Base-by-base conservation (phyloP, 2,329 filamentous ascomycete species). In the Paecilomyces fulvus region DNA sequence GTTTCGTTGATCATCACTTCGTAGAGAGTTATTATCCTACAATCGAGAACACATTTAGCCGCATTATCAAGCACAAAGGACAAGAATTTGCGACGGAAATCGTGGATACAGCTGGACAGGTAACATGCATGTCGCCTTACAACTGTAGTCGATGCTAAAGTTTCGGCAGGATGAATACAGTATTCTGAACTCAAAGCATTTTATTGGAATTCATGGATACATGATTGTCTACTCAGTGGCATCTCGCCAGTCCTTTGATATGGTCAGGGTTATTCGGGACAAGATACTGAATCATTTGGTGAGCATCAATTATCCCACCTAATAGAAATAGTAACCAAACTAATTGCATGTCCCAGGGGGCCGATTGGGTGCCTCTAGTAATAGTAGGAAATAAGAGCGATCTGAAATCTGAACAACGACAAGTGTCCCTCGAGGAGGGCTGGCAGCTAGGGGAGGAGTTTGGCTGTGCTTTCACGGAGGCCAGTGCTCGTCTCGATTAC, bases 11-110 rank as follows among this genome's bases (percentile, higher is more conserved):
- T 72, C 91, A 91, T 60, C 92, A 96, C 77, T 99, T 99, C 71
- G 92, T 99, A 69, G 94, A 99, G 75, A 95, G 89, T 74, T 99
- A 99, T 77, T 99, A 99, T 74, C 94, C 94, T 33, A 99, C 94
- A 46, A 97, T 99, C 68, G 94, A 99, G 75, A 99, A 97, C 74
- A 97, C 92, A 2, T 99, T 99, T 73, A 95, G 88, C 79, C 95
- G 95, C 74, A 87, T 91, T 64, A 96, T 99, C 73, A 88, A 90
- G 66, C 88, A 89, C 74, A 95, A 94, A 75, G 88, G 89, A 53
- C 90, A 96, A 74, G 94, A 97, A 63, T 99, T 86, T 74, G 86
- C 89, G 53, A 96, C 92, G 11, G 94, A 99, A 77, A 97, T 99
- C 67, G 94, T 99, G 72, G 94, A 99, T 72, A 99, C 94, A 28